phyloP scores from a whole-genome alignment of 306 rosid species.

The Begonia fuchsioides region DNA sequence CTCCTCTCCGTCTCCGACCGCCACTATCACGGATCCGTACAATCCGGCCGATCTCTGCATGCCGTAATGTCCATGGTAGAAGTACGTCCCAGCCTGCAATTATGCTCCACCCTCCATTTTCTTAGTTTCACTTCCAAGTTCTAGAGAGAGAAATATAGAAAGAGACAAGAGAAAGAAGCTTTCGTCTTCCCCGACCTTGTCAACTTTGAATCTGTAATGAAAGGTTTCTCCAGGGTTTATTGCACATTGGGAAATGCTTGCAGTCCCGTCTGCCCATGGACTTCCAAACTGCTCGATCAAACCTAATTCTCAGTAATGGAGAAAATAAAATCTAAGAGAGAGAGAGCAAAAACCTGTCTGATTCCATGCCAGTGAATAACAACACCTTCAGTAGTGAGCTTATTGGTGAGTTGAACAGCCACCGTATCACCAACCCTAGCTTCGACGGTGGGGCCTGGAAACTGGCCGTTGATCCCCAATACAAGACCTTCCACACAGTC shows the following conservation, averaged over 20 bases:
- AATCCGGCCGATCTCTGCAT: constrained; percentile 87
- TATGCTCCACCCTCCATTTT: neutral
- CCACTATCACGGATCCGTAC: constrained; percentile 77
- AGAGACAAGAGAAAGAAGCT: too few relatives aligned
- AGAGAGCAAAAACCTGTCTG: constrained; percentile 32
- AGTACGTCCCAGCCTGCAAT: constrained; percentile 64
- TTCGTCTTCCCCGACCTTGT: too few relatives aligned
- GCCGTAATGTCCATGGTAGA: constrained; percentile 79
- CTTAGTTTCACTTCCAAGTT: neutral
- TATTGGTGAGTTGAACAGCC: constrained; percentile 47
- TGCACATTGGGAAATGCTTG: constrained; percentile 74
- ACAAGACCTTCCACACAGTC: constrained; percentile 48
- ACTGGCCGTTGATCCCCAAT: constrained; percentile 76
- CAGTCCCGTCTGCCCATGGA: constrained; percentile 95
- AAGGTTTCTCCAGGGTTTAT: constrained; percentile 74
- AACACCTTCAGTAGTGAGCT: constrained; percentile 69
- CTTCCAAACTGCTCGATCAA: constrained; percentile 28
- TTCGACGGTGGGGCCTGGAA: constrained; percentile 66
- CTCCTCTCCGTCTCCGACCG: constrained; percentile 26
- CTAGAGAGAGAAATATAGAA: neutral
- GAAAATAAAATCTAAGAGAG: too few relatives aligned
- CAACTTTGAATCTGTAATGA: constrained; percentile 44
- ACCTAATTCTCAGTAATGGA: neutral
- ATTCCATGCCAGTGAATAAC: constrained; percentile 94
- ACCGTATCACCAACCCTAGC: constrained; percentile 53